phyloP scores from a whole-genome alignment of 805 yeast species.

The Schwanniomyces vanrijiae region DNA sequence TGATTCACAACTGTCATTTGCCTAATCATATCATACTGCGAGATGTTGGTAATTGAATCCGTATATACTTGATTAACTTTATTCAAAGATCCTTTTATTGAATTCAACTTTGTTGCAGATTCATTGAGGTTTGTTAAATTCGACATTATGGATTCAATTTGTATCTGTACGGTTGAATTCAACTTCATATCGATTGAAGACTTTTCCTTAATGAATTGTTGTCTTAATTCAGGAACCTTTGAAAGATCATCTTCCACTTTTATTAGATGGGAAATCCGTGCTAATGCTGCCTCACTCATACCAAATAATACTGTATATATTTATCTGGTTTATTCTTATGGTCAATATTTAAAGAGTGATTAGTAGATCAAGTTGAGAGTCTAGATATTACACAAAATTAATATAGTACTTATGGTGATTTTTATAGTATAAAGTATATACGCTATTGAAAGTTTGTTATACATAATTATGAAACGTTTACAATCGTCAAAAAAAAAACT shows the following conservation, averaged over 20 bases:
- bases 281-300: slow-evolving; percentile 44
- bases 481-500: neutral
- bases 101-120: slow-evolving; percentile 33
- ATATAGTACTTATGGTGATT: neutral
- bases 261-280: slow-evolving; percentile 38
- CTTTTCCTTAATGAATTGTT: slow-evolving; percentile 66
- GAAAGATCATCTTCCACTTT: slow-evolving; percentile 54
- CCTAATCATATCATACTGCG: slow-evolving; percentile 67
- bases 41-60: slow-evolving; percentile 60
- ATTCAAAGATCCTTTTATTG: slow-evolving; percentile 39
- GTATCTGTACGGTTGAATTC: slow-evolving; percentile 65
- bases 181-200: slow-evolving; percentile 73
- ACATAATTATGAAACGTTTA: neutral
- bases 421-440: neutral
- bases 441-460: neutral
- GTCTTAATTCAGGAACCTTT: slow-evolving; percentile 51
- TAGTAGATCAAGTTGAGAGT: neutral
- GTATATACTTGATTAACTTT: slow-evolving; percentile 50
- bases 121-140: slow-evolving; percentile 53
- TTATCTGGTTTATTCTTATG: neutral
- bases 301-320: neutral
- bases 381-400: neutral
- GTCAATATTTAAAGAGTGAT: neutral
- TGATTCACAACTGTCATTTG: slow-evolving; percentile 67
- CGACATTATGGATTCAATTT: slow-evolving; percentile 54